Conservation (phyloP, 345 rosid species). For the Aethionema arabicum region DNA sequence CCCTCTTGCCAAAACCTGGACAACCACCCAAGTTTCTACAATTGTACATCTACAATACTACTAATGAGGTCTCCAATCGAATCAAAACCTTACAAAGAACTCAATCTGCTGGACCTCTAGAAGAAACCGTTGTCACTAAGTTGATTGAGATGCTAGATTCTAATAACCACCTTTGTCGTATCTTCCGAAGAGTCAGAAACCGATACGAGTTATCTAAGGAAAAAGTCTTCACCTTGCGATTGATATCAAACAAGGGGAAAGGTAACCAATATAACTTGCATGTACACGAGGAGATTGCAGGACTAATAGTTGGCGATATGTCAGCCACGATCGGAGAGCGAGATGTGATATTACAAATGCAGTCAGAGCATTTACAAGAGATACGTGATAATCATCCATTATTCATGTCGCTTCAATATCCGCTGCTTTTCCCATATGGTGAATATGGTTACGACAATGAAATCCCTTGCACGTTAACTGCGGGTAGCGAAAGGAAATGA, state of each 20-base stretch:
- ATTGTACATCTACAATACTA: background rate
- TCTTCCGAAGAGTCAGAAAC: too few species aligned
- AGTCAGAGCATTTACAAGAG: background rate
- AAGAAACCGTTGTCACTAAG: background rate
- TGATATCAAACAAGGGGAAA: background rate
- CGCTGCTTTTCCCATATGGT: background rate
- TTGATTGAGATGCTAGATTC: too few species aligned
- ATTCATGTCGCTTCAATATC: constrained; percentile 1
- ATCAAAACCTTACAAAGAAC: background rate
- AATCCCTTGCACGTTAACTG: background rate
- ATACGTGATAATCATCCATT: background rate
- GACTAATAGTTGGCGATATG: background rate
- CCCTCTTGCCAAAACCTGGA: background rate
- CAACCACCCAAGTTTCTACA: background rate
- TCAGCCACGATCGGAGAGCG: background rate
- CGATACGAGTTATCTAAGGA: too few species aligned
- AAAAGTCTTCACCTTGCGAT: background rate
- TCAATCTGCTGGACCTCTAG: background rate
- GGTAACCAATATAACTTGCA: background rate
- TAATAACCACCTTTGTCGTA: too few species aligned
- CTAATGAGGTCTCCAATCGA: background rate
- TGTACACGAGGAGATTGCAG: background rate
- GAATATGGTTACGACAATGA: background rate
- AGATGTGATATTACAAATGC: background rate
- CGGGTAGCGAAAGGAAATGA: background rate